Evolutionary conservation across 2,329 filamentous ascomycete species (phyloP), one percentile per base, ranked within the genome.

Genomic region (Westerdykella aurantiaca): DNA sequence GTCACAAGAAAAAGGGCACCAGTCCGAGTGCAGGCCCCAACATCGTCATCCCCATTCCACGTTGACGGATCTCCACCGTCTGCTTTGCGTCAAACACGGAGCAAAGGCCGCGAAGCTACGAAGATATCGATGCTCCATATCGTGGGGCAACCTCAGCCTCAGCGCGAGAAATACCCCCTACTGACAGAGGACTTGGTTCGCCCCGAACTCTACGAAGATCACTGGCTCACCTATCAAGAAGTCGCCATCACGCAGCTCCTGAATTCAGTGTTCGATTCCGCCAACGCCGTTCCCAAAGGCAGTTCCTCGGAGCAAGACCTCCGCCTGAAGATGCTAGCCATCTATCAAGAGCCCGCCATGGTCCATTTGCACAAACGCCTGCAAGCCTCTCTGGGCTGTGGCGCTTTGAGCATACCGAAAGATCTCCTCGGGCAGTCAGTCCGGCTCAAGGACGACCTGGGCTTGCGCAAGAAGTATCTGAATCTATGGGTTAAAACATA

Each of bases 171-270:
- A 39, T 81, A 79, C 54, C 75, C 77, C 2, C 60, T 80, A 4
- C 63, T 82, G 4, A 53, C 61, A 0, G 77, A 82, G 46, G 72
- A 80, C 50, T 68, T 83, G 21, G 64, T 68, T 2, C 73, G 75
- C 38, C 72, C 79, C n/a, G 71, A 75, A 42, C 68, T 83, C 50
- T 82, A 82, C 57, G 79, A 83, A 53, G 79, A 82, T 37, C 71
- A 75, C 44, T 83, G 80, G 80, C 73, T 83, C 31, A 71, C 69
- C 11, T 75, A 82, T 47, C 80, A 83, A 55, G 80, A 83, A 55
- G 67, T 77, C 17, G 75, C 78, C 31, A 74, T 83, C 37, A 78
- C 78, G 0, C 79, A 82, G 55, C 66, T 83, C 6, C 60, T 79
- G 38, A 84, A 83, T 57, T 68, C 68, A 12, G 63, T 82, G 38